Base-by-base conservation (phyloP, 2,329 filamentous ascomycete genomes). In the Cercospora citrullina region DNA sequence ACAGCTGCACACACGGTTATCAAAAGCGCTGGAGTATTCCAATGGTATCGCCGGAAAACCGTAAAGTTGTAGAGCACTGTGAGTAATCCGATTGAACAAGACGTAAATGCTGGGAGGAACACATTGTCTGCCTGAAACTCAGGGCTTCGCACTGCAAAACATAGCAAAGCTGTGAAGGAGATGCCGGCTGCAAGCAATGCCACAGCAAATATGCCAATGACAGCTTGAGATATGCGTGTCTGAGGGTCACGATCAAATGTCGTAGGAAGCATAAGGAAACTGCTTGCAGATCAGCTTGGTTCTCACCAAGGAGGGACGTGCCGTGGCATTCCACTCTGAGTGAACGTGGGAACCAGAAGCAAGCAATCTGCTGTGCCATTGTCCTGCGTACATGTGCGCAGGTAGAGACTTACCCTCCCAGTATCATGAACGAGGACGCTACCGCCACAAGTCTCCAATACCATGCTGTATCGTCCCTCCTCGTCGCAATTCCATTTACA, bases 1-100 rank as follows among this genome's bases (percentile, higher is more conserved):
- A 79, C 68, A 64, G 78, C 78, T 10, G 72, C 74, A 5, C 80
- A 81, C 31, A 78, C 69, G 31, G 81, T 80, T 45, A 79, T 77
- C 48, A 80, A 77, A n/a, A 83, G 79, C 26, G 82, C 79, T n/a
- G 80, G 76, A 16, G 77, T 79, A 63, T 78, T 80, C 80, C 81
- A 84, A n/a, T 65, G 39, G 69, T 81, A 82, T 60, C 79, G 73
- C 14, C 65, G 74, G 63, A 79, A 81, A 55, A 81, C 77, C 31
- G 82, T 72, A 74, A 85, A 83, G 72, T 80, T 79, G 77, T 84
- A 85, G 57, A 81, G 76, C 30, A 84, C 77, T 3, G 82, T 83
- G 55, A 85, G 72, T 33, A 85, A 78, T 48, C 83, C 84, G 51
- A 85, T 70, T 10, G 80, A 76, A 60, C 81, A 84, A 21, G 82